Conservation (phyloP, 768 basidiomycete genomes). For the Lenzites betulinus region DNA sequence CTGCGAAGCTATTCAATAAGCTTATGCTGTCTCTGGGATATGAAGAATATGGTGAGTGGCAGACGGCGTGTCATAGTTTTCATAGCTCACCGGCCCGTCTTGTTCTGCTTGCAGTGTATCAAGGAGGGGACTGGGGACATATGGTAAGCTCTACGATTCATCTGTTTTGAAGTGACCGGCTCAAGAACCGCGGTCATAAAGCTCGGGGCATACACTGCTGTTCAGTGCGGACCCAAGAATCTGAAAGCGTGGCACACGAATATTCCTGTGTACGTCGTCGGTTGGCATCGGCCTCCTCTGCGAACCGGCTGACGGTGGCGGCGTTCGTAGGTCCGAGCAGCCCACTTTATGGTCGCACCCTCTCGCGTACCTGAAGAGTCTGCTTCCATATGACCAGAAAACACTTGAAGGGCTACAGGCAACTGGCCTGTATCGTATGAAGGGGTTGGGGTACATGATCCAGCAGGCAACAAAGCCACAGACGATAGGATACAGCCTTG, state of each 20-base stretch:
- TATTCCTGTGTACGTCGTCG: slow-evolving; percentile 28
- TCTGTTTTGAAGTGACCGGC: neutral
- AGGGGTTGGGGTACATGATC: slow-evolving; percentile 41
- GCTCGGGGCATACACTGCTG: slow-evolving; percentile 32
- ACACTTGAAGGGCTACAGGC: too few relatives aligned
- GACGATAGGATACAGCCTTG: slow-evolving; percentile 47
- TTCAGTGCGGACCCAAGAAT: slow-evolving; percentile 29
- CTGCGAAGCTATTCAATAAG: slow-evolving; percentile 32
- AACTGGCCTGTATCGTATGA: too few relatives aligned
- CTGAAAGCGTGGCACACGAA: slow-evolving; percentile 40
- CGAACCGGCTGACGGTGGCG: too few relatives aligned
- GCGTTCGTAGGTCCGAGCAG: too few relatives aligned
- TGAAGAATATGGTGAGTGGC: neutral
- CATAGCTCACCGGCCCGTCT: too few relatives aligned
- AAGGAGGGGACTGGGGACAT: slow-evolving; percentile 52
- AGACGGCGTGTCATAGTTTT: neutral
- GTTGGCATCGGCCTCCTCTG: too few relatives aligned
- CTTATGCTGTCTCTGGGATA: slow-evolving; percentile 26
- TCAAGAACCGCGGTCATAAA: slow-evolving; percentile 1
- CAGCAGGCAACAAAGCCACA: slow-evolving; percentile 38
- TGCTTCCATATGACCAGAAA: too few relatives aligned
- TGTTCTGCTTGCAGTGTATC: slow-evolving; percentile 34
- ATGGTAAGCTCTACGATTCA: slow-evolving; percentile 24
- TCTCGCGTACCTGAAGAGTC: neutral
- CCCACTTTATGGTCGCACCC: too few relatives aligned